These are phyloP conservation scores for Bruguiera hainesii DNA, from an alignment of 441 rosid genomes.

Conservation along the genomic window DNA sequence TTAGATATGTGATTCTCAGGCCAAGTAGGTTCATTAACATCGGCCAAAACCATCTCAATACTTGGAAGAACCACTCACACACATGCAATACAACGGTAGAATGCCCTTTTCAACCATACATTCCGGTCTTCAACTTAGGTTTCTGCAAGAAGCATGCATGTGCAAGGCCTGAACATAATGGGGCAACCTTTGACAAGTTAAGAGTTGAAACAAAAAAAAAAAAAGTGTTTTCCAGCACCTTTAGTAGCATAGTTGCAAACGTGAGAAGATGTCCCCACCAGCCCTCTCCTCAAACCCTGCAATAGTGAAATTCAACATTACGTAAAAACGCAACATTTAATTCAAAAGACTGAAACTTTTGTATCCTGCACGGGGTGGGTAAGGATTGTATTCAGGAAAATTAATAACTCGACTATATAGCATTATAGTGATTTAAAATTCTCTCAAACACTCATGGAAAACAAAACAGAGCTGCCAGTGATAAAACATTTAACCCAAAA, in stretches of 20 bases:
- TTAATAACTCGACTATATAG: background rate
- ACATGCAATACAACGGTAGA: background rate
- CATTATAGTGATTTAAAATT: background rate
- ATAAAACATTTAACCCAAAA: background rate
- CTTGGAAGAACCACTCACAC: background rate
- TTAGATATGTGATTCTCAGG: too few species aligned
- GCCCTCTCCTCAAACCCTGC: conserved; percentile 47
- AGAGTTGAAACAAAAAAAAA: too few species aligned
- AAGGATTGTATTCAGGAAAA: background rate
- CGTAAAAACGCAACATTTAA: background rate
- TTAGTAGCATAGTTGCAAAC: conserved; percentile 55
- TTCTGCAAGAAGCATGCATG: too few species aligned
- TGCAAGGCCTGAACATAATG: too few species aligned
- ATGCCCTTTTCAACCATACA: background rate
- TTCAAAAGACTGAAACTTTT: background rate
- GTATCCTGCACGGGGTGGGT: background rate
- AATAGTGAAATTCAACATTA: conserved; percentile 8
- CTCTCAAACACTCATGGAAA: background rate
- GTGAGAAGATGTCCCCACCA: conserved; percentile 50
- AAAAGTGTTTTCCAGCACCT: conserved; percentile 32
- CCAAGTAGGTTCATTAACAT: too few species aligned
- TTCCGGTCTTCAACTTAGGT: too few species aligned
- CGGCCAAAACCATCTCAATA: background rate
- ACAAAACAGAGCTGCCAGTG: background rate
- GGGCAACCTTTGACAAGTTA: too few species aligned